Evolutionary conservation across 768 basidiomycete species (phyloP), one percentile per base, ranked within the genome.

Genomic region (Phylloporus scabripes): DNA sequence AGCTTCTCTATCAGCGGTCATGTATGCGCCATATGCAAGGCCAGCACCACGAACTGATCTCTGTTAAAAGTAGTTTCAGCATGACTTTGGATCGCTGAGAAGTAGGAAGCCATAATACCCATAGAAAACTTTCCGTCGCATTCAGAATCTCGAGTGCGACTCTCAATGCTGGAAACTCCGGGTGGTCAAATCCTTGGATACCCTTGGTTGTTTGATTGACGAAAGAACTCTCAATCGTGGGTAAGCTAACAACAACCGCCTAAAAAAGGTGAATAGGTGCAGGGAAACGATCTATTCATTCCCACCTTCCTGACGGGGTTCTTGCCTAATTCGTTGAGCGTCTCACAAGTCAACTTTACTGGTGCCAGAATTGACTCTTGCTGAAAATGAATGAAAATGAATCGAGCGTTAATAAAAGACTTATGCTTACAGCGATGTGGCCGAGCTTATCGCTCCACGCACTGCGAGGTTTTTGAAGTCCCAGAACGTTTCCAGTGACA

Each of bases 181-280:
- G 81, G 61, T 95, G 85, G 47, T 81, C 69, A 64, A 86, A 93
- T 21, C 91, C 88, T 61, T 76, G 73, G 33, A 93, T 83, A 24
- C 85, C 83, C 62, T 85, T 90, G 0, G 88, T 78, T 7, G 81
- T 83, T 62, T 92, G 85, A 9, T 74, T 79, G 17, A 81, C 86
- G 65, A 83, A 98, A 2, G 90, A 87, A 59, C 92, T 95, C 70
- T 99, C 96, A 53, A 97, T 95, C 4, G 92, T 92, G 1, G 93
- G 86, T 49, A 98, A 77, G 52, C 89, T 84, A 68, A 94, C 85
- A 20, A 98, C 77, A 24, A 92, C 76, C 23, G 87, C 89, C 87
- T 92, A 18, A 50, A 44, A 26, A 18, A 31, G 9, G 12, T 57
- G n/a, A 58, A 40, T 8, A 39, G 6, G 39, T 32, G 45, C 3